These are phyloP conservation scores for Claviceps sp. DNA, from an alignment of 2,329 filamentous ascomycete species.

Conservation along the genomic window DNA sequence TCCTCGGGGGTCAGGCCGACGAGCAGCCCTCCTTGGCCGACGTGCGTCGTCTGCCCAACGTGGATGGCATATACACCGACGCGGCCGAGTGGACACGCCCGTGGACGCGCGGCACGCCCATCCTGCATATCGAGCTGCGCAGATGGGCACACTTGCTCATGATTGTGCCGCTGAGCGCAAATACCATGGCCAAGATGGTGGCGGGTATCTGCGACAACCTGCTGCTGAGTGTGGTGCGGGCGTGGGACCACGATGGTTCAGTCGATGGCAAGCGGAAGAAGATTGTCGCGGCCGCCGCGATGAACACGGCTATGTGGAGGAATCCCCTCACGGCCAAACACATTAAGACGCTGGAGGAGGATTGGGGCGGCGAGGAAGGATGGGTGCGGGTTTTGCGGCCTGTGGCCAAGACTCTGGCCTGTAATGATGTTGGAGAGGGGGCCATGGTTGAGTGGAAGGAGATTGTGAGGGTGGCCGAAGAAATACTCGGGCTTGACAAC, in stretches of 20 bases:
- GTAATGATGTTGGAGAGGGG: conserved; percentile 69
- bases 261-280: conserved; percentile 42
- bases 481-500: conserved; percentile 24
- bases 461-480: conserved; percentile 54
- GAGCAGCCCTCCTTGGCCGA: conserved; percentile 61
- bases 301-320: conserved; percentile 86
- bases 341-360: conserved; percentile 52
- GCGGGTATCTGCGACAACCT: conserved; percentile 68
- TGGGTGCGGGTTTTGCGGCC: conserved; percentile 58
- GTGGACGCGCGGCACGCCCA: conserved; percentile 66
- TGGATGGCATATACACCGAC: conserved; percentile 72
- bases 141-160: conserved; percentile 67
- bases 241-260: conserved; percentile 68
- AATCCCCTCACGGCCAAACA: conserved; percentile 72
- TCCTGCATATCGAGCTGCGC: conserved; percentile 82
- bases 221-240: conserved; percentile 59
- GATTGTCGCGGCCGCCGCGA: conserved; percentile 66
- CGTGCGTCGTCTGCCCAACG: conserved; percentile 48
- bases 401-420: conserved; percentile 65
- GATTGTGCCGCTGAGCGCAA: conserved; percentile 71
- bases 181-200: conserved; percentile 72
- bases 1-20: conserved; percentile 59
- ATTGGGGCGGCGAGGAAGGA: conserved; percentile 48
- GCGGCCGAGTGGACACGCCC: conserved; percentile 71
- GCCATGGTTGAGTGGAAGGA: conserved; percentile 73